Conservation (phyloP, 2,329 filamentous ascomycete genomes). For the Phaeosphaeria sp. region DNA sequence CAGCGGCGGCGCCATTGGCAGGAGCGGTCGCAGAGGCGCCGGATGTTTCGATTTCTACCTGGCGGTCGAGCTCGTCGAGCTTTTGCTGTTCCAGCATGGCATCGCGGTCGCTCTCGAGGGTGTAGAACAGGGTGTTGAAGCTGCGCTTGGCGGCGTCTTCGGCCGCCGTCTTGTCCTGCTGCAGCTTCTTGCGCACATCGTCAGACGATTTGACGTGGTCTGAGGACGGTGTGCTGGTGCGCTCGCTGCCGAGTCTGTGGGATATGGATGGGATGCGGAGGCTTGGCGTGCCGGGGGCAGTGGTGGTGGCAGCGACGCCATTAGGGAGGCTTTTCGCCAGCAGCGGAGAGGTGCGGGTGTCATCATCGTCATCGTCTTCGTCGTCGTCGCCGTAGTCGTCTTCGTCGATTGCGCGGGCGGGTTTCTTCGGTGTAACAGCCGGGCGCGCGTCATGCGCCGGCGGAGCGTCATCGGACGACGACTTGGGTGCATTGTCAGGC, state of each 20-base stretch:
- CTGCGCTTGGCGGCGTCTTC: constrained; percentile 88
- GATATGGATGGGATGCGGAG: constrained; percentile 70
- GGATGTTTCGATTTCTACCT: constrained; percentile 94
- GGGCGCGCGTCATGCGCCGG: constrained; percentile 54
- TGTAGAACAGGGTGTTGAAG: constrained; percentile 94
- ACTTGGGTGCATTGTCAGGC: constrained; percentile 27
- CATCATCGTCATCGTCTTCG: constrained; percentile 57
- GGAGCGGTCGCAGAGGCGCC: constrained; percentile 56
- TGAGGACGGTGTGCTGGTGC: constrained; percentile 61
- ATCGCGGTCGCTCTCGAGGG: constrained; percentile 90
- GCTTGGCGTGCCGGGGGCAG: constrained; percentile 68
- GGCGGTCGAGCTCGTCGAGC: constrained; percentile 93
- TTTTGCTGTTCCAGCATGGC: constrained; percentile 98
- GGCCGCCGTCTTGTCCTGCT: constrained; percentile 88
- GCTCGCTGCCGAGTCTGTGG: constrained; percentile 67
- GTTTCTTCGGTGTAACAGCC: constrained; percentile 70
- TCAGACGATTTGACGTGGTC: constrained; percentile 75
- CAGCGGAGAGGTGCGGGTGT: constrained; percentile 55
- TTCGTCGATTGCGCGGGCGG: constrained; percentile 79
- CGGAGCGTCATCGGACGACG: constrained; percentile 38
- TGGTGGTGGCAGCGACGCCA: constrained; percentile 61
- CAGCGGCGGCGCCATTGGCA: constrained; percentile 59
- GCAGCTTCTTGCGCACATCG: constrained; percentile 89
- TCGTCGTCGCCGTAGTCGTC: constrained; percentile 86
- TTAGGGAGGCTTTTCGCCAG: constrained; percentile 61